Evolutionary conservation across 2,329 filamentous ascomycete genomes (phyloP), one percentile per base, ranked within the genome.

Genomic region (Aureobasidium leucospermi): DNA sequence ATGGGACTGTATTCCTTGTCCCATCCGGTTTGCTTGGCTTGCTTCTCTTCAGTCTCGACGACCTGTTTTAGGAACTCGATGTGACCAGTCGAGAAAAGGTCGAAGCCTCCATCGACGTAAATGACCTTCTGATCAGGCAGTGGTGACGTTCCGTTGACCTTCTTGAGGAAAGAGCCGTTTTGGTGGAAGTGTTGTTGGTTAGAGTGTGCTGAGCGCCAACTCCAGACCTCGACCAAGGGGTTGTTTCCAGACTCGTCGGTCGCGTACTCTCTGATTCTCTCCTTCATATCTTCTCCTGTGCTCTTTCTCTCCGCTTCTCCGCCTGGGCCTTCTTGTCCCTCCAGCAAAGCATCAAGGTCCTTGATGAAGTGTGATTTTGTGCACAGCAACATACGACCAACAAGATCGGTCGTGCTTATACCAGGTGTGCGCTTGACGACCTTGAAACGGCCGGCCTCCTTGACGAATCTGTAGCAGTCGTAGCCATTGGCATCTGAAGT

Each of bases 391-490:
- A 99, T 99, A 68, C 94, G 87, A 19, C 94, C 94, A 29, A 99
- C 94, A n/a, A 99, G 82, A 71, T 99, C 94, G 3, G 94, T 99
- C 1, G 94, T 99, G 9, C 90, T 96, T 69, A 99, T 99, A 61
- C 90, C 92, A 0, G 94, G 94, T 2, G 94, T 97, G 64, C 94
- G 84, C 78, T 96, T 96, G 47, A 99, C 94, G 16, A 99, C 90
- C 76, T 95, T 92, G 83, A 99, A 99, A 45, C 94, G 84, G 11
- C 88, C 87, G 1, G 93, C 94, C 42, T 89, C 87, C 76, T 99
- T 99, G 69, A 99, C 94, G 70, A 93, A 97, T 62, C 94, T 89
- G 77, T 99, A 99, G 77, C 93, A 97, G 77, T 99, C 94, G 72
- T 96, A 88, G 43, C 94, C 94, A 65, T 86, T 85, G 71, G 88